Percentiles rank a stretch among this genome's conserved stretches.
Conservation (phyloP, 2,329 filamentous ascomycete species). For the Colletotrichum tropicicola region DNA sequence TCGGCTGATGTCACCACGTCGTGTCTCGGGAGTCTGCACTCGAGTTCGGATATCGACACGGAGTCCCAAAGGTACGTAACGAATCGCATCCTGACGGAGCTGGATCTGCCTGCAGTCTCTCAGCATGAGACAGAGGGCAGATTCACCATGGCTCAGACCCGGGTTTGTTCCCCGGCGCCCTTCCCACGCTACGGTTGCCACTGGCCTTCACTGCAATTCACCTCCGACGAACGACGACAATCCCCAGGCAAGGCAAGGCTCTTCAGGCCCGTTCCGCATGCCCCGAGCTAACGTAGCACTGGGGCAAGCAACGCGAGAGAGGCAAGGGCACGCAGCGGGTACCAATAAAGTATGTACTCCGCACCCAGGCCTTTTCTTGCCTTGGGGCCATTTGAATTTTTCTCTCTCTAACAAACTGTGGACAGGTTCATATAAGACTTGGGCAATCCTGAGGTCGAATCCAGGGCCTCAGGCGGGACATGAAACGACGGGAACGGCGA, state of each 20-base stretch:
- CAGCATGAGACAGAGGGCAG: slow-evolving; percentile 12
- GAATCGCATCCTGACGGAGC: not conserved
- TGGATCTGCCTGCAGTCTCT: not conserved
- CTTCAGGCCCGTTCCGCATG: slow-evolving; percentile 21
- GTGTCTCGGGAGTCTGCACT: not conserved
- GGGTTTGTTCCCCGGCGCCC: not conserved
- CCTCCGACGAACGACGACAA: not conserved
- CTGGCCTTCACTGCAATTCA: slow-evolving; percentile 14
- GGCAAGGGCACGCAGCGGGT: slow-evolving; percentile 13
- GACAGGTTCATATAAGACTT: slow-evolving; percentile 1
- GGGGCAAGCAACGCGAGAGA: not conserved
- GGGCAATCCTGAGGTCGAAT: slow-evolving; percentile 16
- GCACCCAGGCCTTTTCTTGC: not conserved
- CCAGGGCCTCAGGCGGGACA: slow-evolving; percentile 11
- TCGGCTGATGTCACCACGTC: slow-evolving; percentile 14
- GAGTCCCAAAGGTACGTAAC: too few species aligned
- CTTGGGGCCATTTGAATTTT: slow-evolving; percentile 8
- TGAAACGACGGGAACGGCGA: slow-evolving; percentile 21
- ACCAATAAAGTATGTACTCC: slow-evolving; percentile 22
- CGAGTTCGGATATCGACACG: not conserved
- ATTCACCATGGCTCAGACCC: slow-evolving; percentile 3
- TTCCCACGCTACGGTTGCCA: not conserved
- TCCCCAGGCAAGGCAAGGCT: not conserved
- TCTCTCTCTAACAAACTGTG: not conserved
- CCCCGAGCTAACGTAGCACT: slow-evolving; percentile 13